Evolutionary conservation across 768 basidiomycete genomes (phyloP).

Genomic region (Serendipita sp.): DNA sequence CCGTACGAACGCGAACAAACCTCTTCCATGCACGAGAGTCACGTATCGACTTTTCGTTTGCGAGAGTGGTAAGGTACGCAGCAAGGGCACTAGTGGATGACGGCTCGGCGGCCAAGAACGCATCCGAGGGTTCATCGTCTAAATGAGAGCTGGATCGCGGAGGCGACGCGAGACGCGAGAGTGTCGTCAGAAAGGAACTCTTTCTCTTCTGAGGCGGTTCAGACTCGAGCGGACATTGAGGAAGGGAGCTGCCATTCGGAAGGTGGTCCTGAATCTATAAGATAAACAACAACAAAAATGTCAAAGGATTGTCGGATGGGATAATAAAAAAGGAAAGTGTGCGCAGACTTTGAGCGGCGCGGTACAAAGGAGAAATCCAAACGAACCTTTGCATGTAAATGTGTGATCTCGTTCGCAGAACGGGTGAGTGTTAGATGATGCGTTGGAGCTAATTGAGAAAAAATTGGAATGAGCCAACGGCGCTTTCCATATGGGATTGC

Average conservation of each 20-base stretch:
- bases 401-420: constrained; percentile 56
- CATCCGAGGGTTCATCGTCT: constrained; percentile 36
- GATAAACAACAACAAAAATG: not conserved
- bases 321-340: constrained; percentile 19
- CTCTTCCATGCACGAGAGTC: constrained; percentile 62
- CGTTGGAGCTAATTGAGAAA: constrained; percentile 46
- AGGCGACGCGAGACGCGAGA: constrained; percentile 68
- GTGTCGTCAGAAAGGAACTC: constrained; percentile 71
- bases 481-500: constrained; percentile 12
- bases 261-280: not conserved
- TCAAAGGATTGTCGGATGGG: not conserved
- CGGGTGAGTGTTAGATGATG: constrained; percentile 80
- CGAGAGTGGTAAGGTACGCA: constrained; percentile 61
- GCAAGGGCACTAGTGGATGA: constrained; percentile 46
- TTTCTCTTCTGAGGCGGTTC: constrained; percentile 41
- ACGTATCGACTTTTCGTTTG: constrained; percentile 49
- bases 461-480: constrained; percentile 9
- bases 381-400: constrained; percentile 67
- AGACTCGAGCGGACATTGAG: constrained; percentile 20
- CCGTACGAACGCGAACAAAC: constrained; percentile 70
- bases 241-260: constrained; percentile 21
- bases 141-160: constrained; percentile 22
- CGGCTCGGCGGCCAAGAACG: constrained; percentile 29
- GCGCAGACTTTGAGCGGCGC: constrained; percentile 50
- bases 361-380: constrained; percentile 38